Conservation (phyloP, 2,329 filamentous ascomycete species). For the Xylaria sp. region DNA sequence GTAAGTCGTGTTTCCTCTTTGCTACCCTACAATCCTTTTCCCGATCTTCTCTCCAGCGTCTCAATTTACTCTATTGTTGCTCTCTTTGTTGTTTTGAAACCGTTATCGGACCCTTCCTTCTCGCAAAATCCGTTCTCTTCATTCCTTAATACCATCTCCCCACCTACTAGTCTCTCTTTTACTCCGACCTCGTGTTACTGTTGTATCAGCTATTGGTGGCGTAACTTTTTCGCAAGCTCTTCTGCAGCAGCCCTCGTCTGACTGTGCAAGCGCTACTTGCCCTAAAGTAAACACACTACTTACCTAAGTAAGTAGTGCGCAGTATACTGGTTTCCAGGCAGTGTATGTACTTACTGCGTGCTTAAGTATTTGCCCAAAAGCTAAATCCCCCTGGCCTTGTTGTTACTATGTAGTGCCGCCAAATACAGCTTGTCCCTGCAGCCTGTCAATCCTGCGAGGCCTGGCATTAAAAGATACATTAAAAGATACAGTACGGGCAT, state of each 20-base stretch:
- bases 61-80: not conserved
- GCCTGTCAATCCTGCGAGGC: conserved; percentile 27
- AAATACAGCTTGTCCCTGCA: conserved; percentile 35
- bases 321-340: not conserved
- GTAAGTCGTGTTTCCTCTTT: not conserved
- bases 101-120: not conserved
- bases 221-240: not conserved
- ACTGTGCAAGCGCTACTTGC: conserved; percentile 15
- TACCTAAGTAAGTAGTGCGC: too few relatives aligned
- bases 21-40: not conserved
- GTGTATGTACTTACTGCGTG: not conserved
- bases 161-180: not conserved
- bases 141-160: not conserved
- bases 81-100: not conserved
- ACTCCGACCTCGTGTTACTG: conserved; percentile 1
- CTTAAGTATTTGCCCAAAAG: conserved; percentile 7
- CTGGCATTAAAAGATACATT: conserved; percentile 22
- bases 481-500: conserved; percentile 26
- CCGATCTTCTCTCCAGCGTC: not conserved
- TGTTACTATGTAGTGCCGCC: conserved; percentile 19
- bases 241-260: conserved; percentile 12
- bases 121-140: not conserved
- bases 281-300: too few relatives aligned
- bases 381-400: conserved; percentile 5
- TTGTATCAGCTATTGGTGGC: not conserved